phyloP scores from a whole-genome alignment of 257 asterid species.

The Schizonepeta tenuifolia region DNA sequence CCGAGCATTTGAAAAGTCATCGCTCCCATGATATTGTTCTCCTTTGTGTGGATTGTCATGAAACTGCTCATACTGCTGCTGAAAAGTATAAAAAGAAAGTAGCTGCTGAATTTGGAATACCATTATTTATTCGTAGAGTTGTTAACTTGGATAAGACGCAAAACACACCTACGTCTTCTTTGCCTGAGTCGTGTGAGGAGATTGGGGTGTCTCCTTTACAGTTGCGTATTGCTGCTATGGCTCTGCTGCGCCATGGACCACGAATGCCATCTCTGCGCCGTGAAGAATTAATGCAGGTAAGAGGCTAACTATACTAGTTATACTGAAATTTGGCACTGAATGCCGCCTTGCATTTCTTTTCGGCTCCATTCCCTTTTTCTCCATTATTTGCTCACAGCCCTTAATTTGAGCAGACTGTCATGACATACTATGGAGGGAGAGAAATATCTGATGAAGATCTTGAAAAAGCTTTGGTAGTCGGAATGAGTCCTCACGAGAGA shows the following conservation, averaged over 20 bases:
- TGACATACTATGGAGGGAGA: constrained; percentile 85
- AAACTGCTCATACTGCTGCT: constrained; percentile 93
- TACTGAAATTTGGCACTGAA: neutral
- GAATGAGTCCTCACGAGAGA: constrained; percentile 91
- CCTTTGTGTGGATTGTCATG: constrained; percentile 97
- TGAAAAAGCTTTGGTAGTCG: constrained; percentile 78
- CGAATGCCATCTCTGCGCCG: constrained; percentile 85
- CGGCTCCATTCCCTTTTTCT: neutral
- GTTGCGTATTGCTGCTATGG: constrained; percentile 96
- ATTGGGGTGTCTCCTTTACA: constrained; percentile 85
- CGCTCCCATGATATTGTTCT: constrained; percentile 98
- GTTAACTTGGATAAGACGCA: constrained; percentile 55
- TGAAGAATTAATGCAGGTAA: constrained; percentile 83
- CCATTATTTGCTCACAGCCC: constrained; percentile 20
- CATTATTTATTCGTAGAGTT: constrained; percentile 71
- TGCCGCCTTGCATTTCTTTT: neutral
- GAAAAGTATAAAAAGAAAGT: constrained; percentile 82
- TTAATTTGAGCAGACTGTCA: constrained; percentile 59
- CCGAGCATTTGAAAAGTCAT: constrained; percentile 96
- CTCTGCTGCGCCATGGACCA: constrained; percentile 82
- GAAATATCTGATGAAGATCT: constrained; percentile 81
- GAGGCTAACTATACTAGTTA: neutral
- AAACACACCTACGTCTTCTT: constrained; percentile 39
- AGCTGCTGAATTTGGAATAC: constrained; percentile 79
- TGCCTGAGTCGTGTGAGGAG: constrained; percentile 49